Conservation (phyloP, 2,329 filamentous ascomycete genomes). For the Onygenales sp. region DNA sequence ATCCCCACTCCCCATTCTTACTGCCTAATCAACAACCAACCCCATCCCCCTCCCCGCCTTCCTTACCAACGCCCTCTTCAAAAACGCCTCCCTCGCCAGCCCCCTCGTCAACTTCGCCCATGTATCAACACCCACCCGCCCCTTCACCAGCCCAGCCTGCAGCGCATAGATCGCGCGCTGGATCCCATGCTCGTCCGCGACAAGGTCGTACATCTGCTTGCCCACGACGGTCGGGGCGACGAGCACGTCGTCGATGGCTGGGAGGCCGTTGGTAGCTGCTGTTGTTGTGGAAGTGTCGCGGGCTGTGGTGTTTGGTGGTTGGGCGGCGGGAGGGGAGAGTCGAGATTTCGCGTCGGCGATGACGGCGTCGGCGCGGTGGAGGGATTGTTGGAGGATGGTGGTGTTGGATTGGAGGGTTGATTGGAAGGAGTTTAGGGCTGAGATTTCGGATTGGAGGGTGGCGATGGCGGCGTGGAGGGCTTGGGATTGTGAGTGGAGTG, state of each 20-base stretch:
- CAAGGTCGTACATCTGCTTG: conserved; percentile 81
- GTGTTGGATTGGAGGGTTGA: conserved; percentile 67
- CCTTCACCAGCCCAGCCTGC: conserved; percentile 36
- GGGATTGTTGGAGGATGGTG: conserved; percentile 63
- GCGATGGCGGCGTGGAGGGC: conserved; percentile 64
- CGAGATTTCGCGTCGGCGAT: conserved; percentile 64
- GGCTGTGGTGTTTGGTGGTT: conserved; percentile 5
- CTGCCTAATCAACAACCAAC: conserved; percentile 15
- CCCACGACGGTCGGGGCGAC: conserved; percentile 91
- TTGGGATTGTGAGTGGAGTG: conserved; percentile 66
- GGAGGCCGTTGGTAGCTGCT: conserved; percentile 36
- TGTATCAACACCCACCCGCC: conserved; percentile 35
- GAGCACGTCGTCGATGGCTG: conserved; percentile 78
- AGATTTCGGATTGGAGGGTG: conserved; percentile 63
- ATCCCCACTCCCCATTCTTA: neutral
- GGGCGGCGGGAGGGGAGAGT: conserved; percentile 12
- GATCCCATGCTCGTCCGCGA: conserved; percentile 79
- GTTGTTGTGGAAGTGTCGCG: conserved; percentile 8
- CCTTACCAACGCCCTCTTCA: conserved; percentile 36
- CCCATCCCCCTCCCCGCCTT: conserved; percentile 40
- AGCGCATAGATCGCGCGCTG: conserved; percentile 72
- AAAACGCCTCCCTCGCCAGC: conserved; percentile 38
- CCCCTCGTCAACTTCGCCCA: conserved; percentile 40
- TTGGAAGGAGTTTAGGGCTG: conserved; percentile 60
- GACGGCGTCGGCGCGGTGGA: conserved; percentile 68